Conservation (phyloP, 768 basidiomycete species). For the Boletellus emodensis region DNA sequence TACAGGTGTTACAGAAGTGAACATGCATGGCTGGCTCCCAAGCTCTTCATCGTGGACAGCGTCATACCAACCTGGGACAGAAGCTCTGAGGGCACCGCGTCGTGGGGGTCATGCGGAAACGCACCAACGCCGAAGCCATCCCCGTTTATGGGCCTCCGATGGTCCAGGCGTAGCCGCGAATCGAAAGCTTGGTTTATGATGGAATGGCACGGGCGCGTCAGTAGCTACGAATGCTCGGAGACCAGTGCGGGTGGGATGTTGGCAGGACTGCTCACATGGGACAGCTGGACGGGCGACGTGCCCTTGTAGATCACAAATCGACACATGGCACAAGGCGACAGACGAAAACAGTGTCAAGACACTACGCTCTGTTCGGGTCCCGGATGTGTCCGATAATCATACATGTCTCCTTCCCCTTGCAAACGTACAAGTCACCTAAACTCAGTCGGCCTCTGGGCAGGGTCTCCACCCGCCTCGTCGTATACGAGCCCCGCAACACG, state of each 20-base stretch:
- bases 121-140: constrained; percentile 95
- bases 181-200: constrained; percentile 98
- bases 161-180: constrained; percentile 80
- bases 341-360: constrained; percentile 9
- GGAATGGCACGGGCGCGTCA: constrained; percentile 90
- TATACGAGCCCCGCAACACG: constrained; percentile 83
- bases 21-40: constrained; percentile 88
- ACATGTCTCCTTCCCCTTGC: neutral
- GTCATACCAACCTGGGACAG: constrained; percentile 83
- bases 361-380: constrained; percentile 23
- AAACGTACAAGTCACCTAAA: constrained; percentile 47
- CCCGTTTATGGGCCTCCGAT: constrained; percentile 83
- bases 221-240: constrained; percentile 45
- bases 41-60: constrained; percentile 78
- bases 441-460: constrained; percentile 70
- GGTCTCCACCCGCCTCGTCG: constrained; percentile 78
- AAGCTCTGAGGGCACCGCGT: neutral
- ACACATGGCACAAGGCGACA: constrained; percentile 50
- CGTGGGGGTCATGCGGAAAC: constrained; percentile 23
- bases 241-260: neutral
- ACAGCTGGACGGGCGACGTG: constrained; percentile 86
- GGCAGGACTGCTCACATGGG: constrained; percentile 52
- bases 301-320: constrained; percentile 95
- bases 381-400: neutral
- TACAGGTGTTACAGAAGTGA: constrained; percentile 92